A percentile compares a stretch with the other conserved stretches of the same genome.
Conservation (phyloP, 2,329 filamentous ascomycete genomes). For the Furcasterigmium furcatum region DNA sequence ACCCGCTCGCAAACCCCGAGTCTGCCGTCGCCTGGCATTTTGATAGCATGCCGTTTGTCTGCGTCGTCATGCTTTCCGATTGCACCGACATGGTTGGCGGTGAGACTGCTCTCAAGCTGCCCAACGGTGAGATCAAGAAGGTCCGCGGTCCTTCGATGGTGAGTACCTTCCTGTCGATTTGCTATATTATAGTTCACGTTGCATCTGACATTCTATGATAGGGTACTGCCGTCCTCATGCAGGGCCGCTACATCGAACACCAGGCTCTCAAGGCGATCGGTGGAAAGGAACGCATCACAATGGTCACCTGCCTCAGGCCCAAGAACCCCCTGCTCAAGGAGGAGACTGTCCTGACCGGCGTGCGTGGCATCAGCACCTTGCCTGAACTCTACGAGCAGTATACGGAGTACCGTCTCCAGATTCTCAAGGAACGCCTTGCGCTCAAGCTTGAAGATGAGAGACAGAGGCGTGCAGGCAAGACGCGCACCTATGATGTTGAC, state of each 20-base stretch:
- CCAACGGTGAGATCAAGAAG: constrained; percentile 48
- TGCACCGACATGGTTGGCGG: constrained; percentile 61
- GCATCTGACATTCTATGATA: constrained; percentile 25
- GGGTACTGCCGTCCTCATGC: constrained; percentile 63
- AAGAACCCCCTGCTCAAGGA: constrained; percentile 50
- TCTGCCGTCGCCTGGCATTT: constrained; percentile 62
- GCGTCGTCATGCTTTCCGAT: constrained; percentile 63
- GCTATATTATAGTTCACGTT: background rate
- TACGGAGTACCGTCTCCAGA: constrained; percentile 59
- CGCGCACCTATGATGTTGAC: background rate
- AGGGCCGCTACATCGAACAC: constrained; percentile 66
- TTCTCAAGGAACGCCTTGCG: constrained; percentile 51
- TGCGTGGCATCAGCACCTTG: constrained; percentile 49
- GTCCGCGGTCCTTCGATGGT: constrained; percentile 59
- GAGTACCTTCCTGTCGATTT: constrained; percentile 16
- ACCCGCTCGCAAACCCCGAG: constrained; percentile 42
- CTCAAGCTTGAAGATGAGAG: constrained; percentile 4
- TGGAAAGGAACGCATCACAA: constrained; percentile 58
- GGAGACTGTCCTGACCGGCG: constrained; percentile 57
- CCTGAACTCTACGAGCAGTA: constrained; percentile 59
- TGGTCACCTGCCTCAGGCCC: constrained; percentile 65
- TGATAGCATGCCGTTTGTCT: constrained; percentile 67
- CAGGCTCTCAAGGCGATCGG: constrained; percentile 57
- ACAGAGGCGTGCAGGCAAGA: background rate
- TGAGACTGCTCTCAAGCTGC: constrained; percentile 57